phyloP scores from a whole-genome alignment of 2,329 filamentous ascomycete genomes.

The Penicillium palitans region DNA sequence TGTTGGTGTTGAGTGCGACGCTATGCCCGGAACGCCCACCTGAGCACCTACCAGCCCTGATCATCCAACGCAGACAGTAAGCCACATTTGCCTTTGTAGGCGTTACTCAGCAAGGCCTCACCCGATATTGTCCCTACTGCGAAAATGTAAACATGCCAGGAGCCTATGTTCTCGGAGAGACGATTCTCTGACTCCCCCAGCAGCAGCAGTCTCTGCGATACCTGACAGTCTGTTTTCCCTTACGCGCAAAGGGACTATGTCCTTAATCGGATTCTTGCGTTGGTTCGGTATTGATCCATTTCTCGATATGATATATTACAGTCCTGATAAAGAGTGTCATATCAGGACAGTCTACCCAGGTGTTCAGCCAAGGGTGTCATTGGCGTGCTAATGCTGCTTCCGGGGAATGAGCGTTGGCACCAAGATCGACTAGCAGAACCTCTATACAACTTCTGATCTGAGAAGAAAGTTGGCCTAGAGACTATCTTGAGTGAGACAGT shows the following conservation, averaged over 20 bases:
- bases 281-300: not conserved
- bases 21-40: not conserved
- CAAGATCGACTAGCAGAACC: not conserved
- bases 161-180: not conserved
- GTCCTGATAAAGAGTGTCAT: not conserved
- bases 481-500: not conserved
- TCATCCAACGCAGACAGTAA: not conserved
- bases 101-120: not conserved
- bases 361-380: not conserved
- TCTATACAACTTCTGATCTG: not conserved
- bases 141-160: not conserved
- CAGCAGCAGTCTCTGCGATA: not conserved
- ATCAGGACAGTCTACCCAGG: not conserved
- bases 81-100: not conserved
- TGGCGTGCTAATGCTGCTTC: not conserved
- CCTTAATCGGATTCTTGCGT: conserved; percentile 1
- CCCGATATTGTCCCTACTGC: not conserved
- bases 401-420: conserved; percentile 6
- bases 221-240: not conserved
- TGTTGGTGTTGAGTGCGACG: not conserved
- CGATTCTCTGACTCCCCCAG: not conserved
- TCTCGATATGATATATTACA: not conserved
- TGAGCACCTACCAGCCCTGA: not conserved
- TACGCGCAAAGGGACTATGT: conserved; percentile 3
- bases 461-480: conserved; percentile 4